Conservation (phyloP, 305 asterid species). For the Withania somnifera region DNA sequence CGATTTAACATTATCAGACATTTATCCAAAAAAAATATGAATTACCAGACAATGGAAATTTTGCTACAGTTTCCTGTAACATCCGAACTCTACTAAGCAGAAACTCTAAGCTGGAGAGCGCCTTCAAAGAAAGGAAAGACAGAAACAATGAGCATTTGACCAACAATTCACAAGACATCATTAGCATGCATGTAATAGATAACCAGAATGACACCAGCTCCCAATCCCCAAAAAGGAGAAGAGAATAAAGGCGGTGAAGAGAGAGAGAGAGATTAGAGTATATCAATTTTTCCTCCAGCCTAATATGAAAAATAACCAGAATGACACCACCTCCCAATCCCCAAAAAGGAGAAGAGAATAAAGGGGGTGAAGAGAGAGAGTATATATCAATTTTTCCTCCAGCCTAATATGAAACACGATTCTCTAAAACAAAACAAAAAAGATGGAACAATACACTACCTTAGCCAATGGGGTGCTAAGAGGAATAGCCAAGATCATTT, state of each 20-base stretch:
- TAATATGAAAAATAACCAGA: background rate
- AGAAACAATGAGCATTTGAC: background rate
- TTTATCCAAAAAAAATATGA: background rate
- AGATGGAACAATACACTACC: conserved; percentile 18
- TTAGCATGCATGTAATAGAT: background rate
- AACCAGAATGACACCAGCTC: background rate
- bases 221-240: background rate
- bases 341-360: background rate
- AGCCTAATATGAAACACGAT: conserved; percentile 1
- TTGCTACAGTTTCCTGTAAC: conserved; percentile 57
- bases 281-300: conserved; percentile 1
- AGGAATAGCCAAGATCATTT: conserved; percentile 79
- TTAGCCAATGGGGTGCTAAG: conserved; percentile 79
- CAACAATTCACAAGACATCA: background rate
- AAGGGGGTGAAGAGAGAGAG: background rate
- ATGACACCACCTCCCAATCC: background rate
- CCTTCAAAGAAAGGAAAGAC: conserved; percentile 30
- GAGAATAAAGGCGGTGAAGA: background rate
- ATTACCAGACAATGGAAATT: conserved; percentile 65
- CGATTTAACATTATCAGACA: background rate
- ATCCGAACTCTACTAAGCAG: conserved; percentile 49
- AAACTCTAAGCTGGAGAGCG: conserved; percentile 73
- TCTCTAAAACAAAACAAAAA: background rate
- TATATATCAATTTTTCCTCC: background rate
- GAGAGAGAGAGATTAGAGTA: background rate